Evolutionary conservation across 768 basidiomycete genomes (phyloP), one percentile per base, ranked within the genome.

Genomic region (Calocera cornea): DNA sequence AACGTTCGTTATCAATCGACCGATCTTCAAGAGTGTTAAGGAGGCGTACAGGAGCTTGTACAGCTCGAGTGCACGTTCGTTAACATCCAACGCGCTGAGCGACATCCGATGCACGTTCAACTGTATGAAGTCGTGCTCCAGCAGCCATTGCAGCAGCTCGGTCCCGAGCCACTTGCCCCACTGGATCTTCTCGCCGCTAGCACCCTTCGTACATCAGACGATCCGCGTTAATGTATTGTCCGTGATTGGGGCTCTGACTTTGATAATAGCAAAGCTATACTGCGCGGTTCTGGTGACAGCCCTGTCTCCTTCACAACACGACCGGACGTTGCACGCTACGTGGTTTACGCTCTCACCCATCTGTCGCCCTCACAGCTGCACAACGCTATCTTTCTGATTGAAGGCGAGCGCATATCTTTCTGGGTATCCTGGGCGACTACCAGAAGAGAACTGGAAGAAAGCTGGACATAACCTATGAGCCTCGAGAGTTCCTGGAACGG

Each of bases 71-170:
- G 81, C 81, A 27, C 77, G 71, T 49, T 70, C 74, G 47, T 83
- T 83, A n/a, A 71, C 74, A 24, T 77, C 77, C 63, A 78, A 72
- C 54, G 80, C 80, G 0, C 71, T 73, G 65, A 83, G 72, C 34
- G 79, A 78, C 66, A 83, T 67, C 16, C 80, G 78, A 44, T 80
- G 78, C 70, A 81, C 64, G 29, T 73, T 76, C 60, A 83, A 69
- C 71, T 75, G 75, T 44, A 74, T 67, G 36, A 82, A 83, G 27
- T 75, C 74, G 66, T 80, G 73, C 34, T 80, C 78, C n/a, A 80
- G 70, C 40, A 82, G 71, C 69, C 79, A 82, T 36, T 69, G 70
- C 65, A 77, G 76, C 54, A 76, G 44, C 44, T 47, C 44, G 5
- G 24, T 38, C 36, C 36, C 36, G 14, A 38, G 36, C 36, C 36